A percentile compares a stretch with the other conserved stretches of the same genome.
phyloP scores from a whole-genome alignment of 768 basidiomycete species.

The Mycena metata region DNA sequence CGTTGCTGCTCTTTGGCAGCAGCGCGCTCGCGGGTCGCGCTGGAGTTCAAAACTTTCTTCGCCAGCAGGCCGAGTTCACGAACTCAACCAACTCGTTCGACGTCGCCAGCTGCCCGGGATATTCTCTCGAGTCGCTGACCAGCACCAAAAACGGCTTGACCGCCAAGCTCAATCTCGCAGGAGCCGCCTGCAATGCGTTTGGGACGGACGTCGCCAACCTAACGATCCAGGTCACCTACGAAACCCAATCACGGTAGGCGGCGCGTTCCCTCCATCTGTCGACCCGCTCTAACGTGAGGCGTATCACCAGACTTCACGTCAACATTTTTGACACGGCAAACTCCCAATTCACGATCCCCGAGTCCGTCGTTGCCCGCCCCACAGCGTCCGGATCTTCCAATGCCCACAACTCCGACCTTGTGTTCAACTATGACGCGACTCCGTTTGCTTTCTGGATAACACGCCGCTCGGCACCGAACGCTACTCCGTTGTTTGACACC shows the following conservation, averaged over 20 bases:
- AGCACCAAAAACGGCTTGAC: constrained; percentile 64
- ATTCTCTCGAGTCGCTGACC: constrained; percentile 60
- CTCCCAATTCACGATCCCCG: constrained; percentile 76
- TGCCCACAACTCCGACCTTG: constrained; percentile 67
- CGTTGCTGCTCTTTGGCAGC: constrained; percentile 11
- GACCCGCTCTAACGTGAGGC: not conserved
- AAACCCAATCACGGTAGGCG: constrained; percentile 63
- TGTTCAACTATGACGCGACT: constrained; percentile 73
- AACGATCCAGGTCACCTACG: constrained; percentile 77
- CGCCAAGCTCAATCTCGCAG: constrained; percentile 67
- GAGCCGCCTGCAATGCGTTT: constrained; percentile 73
- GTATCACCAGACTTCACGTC: constrained; percentile 67
- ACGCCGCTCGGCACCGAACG: constrained; percentile 68
- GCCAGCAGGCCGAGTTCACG: no score
- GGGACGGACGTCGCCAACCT: constrained; percentile 70
- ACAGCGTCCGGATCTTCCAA: constrained; percentile 22
- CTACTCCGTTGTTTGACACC: constrained; percentile 77
- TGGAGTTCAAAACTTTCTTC: not conserved
- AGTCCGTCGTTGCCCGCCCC: constrained; percentile 52
- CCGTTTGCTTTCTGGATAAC: constrained; percentile 90
- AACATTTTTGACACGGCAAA: constrained; percentile 74
- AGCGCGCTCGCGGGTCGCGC: not conserved
- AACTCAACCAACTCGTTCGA: constrained; percentile 2
- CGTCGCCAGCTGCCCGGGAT: constrained; percentile 58
- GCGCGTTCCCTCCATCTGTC: not conserved